Evolutionary conservation across 805 yeast species (phyloP).

Genomic region (Suhomyces emberorum): DNA sequence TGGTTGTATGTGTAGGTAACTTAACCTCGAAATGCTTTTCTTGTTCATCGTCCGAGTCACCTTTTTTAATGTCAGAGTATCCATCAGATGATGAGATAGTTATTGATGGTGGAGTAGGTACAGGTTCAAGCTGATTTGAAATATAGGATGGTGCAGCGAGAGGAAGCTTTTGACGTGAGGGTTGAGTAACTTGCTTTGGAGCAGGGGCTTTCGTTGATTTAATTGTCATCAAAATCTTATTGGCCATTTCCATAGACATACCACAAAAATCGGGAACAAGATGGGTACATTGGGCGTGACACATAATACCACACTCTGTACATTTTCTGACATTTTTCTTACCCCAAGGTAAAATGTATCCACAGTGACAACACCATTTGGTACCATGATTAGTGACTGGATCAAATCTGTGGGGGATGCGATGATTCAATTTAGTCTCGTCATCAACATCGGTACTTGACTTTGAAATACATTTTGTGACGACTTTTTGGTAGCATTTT

Average conservation of each 20-base stretch:
- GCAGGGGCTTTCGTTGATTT: conserved; percentile 53
- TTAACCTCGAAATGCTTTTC: conserved; percentile 18
- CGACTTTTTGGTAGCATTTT: conserved; percentile 76
- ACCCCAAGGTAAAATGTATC: conserved; percentile 94
- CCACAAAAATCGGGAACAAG: conserved; percentile 98
- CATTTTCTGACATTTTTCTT: conserved; percentile 89
- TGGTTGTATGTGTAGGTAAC: conserved; percentile 29
- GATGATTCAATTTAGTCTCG: conserved; percentile 83
- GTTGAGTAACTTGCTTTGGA: conserved; percentile 7
- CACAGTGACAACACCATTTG: conserved; percentile 99
- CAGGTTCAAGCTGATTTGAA: conserved; percentile 1
- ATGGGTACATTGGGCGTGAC: conserved; percentile 84
- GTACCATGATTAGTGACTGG: conserved; percentile 92
- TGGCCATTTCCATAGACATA: conserved; percentile 96
- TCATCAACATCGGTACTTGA: conserved; percentile 69
- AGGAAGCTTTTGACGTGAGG: conserved; percentile 4
- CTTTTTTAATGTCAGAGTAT: conserved; percentile 4
- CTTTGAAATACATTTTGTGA: conserved; percentile 79
- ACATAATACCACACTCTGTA: conserved; percentile 90
- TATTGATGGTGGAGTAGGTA: conserved; percentile 6
- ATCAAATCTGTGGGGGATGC: conserved; percentile 95
- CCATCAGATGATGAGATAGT: conserved; percentile 4
- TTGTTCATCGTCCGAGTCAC: conserved; percentile 17
- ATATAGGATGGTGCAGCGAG: conserved; percentile 1
- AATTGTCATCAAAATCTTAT: conserved; percentile 79